These are phyloP conservation scores for Macrolepiota fuliginosa DNA, from an alignment of 768 basidiomycete species.

Conservation along the genomic window DNA sequence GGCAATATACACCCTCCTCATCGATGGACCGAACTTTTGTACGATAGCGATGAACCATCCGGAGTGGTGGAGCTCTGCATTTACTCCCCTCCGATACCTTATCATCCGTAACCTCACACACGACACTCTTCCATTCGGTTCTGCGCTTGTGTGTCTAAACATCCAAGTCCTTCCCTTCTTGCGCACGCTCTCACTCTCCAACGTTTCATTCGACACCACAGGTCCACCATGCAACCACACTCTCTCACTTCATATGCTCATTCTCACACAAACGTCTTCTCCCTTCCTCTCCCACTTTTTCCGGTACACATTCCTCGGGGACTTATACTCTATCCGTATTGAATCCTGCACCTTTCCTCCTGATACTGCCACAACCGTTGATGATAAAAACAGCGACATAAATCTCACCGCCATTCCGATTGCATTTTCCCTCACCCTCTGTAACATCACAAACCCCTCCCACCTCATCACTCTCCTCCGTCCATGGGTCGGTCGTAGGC, in stretches of 20 bases:
- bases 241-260: neutral
- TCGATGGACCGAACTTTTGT: conserved; percentile 8
- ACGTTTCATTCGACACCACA: conserved; percentile 1
- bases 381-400: neutral
- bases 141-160: neutral
- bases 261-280: neutral
- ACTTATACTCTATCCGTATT: conserved; percentile 1
- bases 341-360: neutral
- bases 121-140: neutral
- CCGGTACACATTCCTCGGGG: conserved; percentile 4
- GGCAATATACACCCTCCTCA: conserved; percentile 1
- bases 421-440: conserved; percentile 2
- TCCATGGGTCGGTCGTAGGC: neutral
- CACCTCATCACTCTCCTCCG: neutral
- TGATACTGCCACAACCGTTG: too few relatives aligned
- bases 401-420: neutral
- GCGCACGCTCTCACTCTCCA: neutral
- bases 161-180: neutral
- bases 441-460: neutral
- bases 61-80: neutral
- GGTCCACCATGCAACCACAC: neutral
- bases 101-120: conserved; percentile 1
- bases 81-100: neutral
- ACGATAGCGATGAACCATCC: neutral
- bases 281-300: conserved; percentile 5